Base-by-base conservation (phyloP, 306 rosid genomes). In the Pyrus communis region DNA sequence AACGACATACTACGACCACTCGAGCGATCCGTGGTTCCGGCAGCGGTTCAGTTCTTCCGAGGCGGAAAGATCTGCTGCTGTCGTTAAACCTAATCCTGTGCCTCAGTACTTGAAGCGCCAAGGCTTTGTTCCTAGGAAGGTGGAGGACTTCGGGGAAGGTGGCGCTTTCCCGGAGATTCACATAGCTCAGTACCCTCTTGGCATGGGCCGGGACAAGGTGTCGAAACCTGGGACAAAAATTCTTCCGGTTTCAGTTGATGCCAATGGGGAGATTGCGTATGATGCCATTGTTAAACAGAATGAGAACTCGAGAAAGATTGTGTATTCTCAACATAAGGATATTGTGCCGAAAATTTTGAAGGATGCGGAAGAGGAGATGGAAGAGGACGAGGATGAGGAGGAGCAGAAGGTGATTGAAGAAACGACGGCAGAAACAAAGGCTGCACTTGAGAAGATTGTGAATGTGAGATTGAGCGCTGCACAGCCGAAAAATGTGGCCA, bases 81-180 rank as follows among this genome's bases (percentile, higher is more conserved):
- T 79, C 14, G 28, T 83, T 27, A 86, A 85, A 70, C 86, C 74
- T 1, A 91, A 89, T 68, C 88, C 82, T 1, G 96, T 90, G 27
- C 98, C 89, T 2, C 88, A 96, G 11, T 94, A 94, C 73, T 55
- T 82, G 66, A 90, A 90, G 75, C 91, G 96, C 13, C 90, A 89
- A 0, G 95, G 98, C 11, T 94, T 94, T 72, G 91, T 87, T 68
- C 98, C 98, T 7, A 80, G 96, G 25, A 94, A 81, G 77, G 82
- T 87, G 2, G 96, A 94, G 78, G 97, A 94, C 73, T 94, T 90
- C 30, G 95, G 98, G 4, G 95, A 90, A 75, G 97, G 98, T 3
- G 98, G 98, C 27, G 91, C 97, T 1, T 91, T 94, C 52, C 98
- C 95, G 0, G 97, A 94, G 91, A 87, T 94, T 67, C 98, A 91